phyloP scores from a whole-genome alignment of 768 basidiomycete species.

The Xerocomellus chrysenteron region DNA sequence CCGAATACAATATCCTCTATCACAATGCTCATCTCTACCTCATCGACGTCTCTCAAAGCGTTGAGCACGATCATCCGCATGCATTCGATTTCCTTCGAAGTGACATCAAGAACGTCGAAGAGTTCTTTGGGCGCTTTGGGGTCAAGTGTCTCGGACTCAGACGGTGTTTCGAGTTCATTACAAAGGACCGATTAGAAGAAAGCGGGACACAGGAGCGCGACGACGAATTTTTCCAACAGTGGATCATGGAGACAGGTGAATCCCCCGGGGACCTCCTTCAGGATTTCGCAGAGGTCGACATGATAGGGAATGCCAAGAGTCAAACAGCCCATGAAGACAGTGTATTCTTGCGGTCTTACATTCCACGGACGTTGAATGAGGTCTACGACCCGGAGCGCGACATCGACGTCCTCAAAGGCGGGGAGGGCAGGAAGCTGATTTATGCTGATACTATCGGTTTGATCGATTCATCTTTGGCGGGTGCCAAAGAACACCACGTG shows the following conservation, averaged over 20 bases:
- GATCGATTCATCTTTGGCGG: slow-evolving; percentile 39
- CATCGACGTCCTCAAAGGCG: slow-evolving; percentile 68
- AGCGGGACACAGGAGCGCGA: slow-evolving; percentile 29
- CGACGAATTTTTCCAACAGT: slow-evolving; percentile 38
- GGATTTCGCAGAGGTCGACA: slow-evolving; percentile 6
- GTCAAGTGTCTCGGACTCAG: slow-evolving; percentile 76
- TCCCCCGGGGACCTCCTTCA: slow-evolving; percentile 15
- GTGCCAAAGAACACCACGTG: slow-evolving; percentile 10
- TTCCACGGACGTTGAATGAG: slow-evolving; percentile 89
- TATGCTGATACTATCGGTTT: slow-evolving; percentile 88
- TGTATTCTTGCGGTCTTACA: slow-evolving; percentile 88
- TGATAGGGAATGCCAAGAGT: slow-evolving; percentile 14
- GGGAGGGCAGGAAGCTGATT: slow-evolving; percentile 73
- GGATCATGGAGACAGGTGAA: slow-evolving; percentile 44
- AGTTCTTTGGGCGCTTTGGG: slow-evolving; percentile 80
- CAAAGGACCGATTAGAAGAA: slow-evolving; percentile 47
- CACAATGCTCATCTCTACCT: slow-evolving; percentile 81
- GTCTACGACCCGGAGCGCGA: slow-evolving; percentile 95
- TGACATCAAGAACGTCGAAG: slow-evolving; percentile 91
- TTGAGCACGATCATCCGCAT: slow-evolving; percentile 96
- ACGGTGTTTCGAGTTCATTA: slow-evolving; percentile 87
- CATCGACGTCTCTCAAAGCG: slow-evolving; percentile 98
- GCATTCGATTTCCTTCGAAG: slow-evolving; percentile 95
- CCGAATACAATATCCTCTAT: slow-evolving; percentile 96
- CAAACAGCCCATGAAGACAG: slow-evolving; percentile 70